Percentiles rank a stretch among this genome's conserved stretches.
phyloP scores from a whole-genome alignment of 306 rosid species.

The Lathyrus tuberosus region DNA sequence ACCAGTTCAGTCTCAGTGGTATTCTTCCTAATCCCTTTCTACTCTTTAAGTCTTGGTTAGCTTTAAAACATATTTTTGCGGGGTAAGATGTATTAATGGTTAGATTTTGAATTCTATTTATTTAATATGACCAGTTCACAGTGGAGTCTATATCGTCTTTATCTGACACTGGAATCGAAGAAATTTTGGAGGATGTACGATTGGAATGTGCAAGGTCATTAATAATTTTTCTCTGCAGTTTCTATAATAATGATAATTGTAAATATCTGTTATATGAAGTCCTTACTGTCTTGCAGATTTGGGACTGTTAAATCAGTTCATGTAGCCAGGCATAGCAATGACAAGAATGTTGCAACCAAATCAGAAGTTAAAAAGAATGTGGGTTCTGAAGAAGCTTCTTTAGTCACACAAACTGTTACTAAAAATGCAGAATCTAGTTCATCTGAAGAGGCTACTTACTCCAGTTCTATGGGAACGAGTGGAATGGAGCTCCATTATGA shows the following conservation, averaged over 20 bases:
- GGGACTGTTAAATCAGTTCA: constrained; percentile 79
- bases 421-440: constrained; percentile 34
- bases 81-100: constrained; percentile 22
- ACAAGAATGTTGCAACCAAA: constrained; percentile 34
- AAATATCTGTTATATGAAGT: constrained; percentile 13
- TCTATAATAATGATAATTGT: constrained; percentile 16
- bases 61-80: background rate
- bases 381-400: constrained; percentile 39
- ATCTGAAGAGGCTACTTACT: constrained; percentile 32
- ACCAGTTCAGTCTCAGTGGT: constrained; percentile 10
- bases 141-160: constrained; percentile 50
- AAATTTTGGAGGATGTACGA: constrained; percentile 82
- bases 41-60: constrained; percentile 18
- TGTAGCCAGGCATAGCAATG: constrained; percentile 53
- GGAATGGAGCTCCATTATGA: constrained; percentile 30
- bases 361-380: constrained; percentile 37
- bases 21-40: background rate
- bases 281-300: constrained; percentile 60
- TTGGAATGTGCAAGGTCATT: constrained; percentile 90
- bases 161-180: constrained; percentile 65
- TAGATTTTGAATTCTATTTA: constrained; percentile 21
- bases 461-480: constrained; percentile 27
- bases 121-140: constrained; percentile 56
- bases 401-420: constrained; percentile 14
- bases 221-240: constrained; percentile 37